Conservation (phyloP, 2,329 filamentous ascomycete genomes). For the Elsinoe fawcettii region DNA sequence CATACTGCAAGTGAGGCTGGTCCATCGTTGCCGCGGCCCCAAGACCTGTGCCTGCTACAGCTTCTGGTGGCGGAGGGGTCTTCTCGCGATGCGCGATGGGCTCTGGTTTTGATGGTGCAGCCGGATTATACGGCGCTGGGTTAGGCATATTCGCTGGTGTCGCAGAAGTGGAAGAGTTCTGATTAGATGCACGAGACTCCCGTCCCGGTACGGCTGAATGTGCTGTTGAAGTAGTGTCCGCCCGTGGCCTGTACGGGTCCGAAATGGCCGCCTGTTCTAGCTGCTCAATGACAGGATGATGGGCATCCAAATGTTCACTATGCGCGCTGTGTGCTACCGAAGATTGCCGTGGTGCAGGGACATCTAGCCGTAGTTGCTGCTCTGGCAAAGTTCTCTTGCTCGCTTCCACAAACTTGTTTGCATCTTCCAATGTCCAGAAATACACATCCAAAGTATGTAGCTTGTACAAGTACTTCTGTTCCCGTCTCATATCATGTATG, state of each 20-base stretch:
- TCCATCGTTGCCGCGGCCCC: slow-evolving; percentile 34
- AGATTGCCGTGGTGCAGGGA: slow-evolving; percentile 53
- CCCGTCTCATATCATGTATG: slow-evolving; percentile 61
- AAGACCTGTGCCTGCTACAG: slow-evolving; percentile 42
- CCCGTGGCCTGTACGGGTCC: slow-evolving; percentile 43
- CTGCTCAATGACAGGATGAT: slow-evolving; percentile 65
- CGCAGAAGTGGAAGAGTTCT: slow-evolving; percentile 20
- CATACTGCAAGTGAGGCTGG: not conserved
- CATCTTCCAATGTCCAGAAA: slow-evolving; percentile 69
- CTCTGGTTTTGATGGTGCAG: slow-evolving; percentile 67
- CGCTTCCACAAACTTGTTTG: slow-evolving; percentile 61
- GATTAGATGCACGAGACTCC: slow-evolving; percentile 24
- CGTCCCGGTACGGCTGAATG: slow-evolving; percentile 16
- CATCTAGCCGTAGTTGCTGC: slow-evolving; percentile 46
- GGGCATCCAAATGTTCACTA: slow-evolving; percentile 40
- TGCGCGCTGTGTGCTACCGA: slow-evolving; percentile 34
- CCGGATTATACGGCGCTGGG: slow-evolving; percentile 71
- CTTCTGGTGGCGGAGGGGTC: slow-evolving; percentile 67
- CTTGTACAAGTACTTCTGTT: slow-evolving; percentile 72
- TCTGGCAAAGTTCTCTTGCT: slow-evolving; percentile 57
- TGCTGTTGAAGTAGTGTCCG: slow-evolving; percentile 30
- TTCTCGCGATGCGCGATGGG: slow-evolving; percentile 66
- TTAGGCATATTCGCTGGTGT: slow-evolving; percentile 38
- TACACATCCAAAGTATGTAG: slow-evolving; percentile 70
- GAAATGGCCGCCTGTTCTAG: slow-evolving; percentile 65